Conservation (phyloP, 805 yeast genomes). For the Kluyveromyces dobzhanskii region DNA sequence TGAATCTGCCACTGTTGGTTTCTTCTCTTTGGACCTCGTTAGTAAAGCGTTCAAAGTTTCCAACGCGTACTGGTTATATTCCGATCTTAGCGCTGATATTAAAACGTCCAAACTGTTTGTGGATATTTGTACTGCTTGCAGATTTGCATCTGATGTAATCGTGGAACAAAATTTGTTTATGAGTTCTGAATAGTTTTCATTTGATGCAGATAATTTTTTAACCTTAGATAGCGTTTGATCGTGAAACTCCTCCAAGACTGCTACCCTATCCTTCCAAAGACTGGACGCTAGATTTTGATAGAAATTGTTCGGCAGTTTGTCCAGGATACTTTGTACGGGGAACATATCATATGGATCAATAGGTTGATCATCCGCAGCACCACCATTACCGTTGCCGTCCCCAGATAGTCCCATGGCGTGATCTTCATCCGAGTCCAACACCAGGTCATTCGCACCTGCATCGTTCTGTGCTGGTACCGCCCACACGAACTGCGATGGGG, state of each 20-base stretch:
- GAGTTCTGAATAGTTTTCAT: constrained; percentile 60
- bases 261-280: constrained; percentile 91
- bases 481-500: not conserved
- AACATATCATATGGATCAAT: constrained; percentile 65
- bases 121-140: constrained; percentile 76
- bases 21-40: constrained; percentile 85
- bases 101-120: constrained; percentile 55
- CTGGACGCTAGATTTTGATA: constrained; percentile 44
- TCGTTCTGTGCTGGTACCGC: not conserved
- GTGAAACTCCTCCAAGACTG: constrained; percentile 57
- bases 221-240: constrained; percentile 42
- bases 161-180: constrained; percentile 58
- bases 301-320: constrained; percentile 59
- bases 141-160: constrained; percentile 72
- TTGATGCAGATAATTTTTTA: constrained; percentile 39
- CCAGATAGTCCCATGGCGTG: not conserved
- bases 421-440: constrained; percentile 1
- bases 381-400: not conserved
- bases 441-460: no score
- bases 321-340: constrained; percentile 59
- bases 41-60: constrained; percentile 53
- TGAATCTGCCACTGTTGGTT: constrained; percentile 66
- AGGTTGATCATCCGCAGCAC: constrained; percentile 21
- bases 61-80: constrained; percentile 32
- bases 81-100: constrained; percentile 55